Conservation (phyloP, 176 grass and related monocot species). For the Zoysia pacifica region DNA sequence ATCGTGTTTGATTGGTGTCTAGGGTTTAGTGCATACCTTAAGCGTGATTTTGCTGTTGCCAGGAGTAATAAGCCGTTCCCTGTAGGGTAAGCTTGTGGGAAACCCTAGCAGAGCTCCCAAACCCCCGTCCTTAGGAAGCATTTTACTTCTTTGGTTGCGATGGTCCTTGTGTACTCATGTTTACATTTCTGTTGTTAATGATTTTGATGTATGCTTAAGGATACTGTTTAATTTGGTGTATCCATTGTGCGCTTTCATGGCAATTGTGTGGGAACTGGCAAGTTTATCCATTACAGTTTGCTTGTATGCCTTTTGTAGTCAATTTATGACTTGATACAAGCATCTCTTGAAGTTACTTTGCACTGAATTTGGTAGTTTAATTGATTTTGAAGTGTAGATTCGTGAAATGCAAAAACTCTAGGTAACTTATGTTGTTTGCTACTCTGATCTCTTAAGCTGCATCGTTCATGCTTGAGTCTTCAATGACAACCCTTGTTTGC, state of each 20-base stretch:
- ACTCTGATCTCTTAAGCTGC: neutral
- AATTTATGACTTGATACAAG: neutral
- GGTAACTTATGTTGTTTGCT: neutral
- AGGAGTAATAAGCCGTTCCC: neutral
- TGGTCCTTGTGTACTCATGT: neutral
- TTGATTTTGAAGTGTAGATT: neutral
- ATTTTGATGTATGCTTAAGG: neutral
- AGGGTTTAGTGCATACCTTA: slow-evolving; percentile 9
- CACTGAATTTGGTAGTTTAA: neutral
- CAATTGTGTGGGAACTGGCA: neutral
- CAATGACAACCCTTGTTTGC: neutral
- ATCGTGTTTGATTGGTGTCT: neutral
- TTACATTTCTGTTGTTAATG: neutral
- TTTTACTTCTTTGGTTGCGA: neutral
- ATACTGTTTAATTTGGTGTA: neutral
- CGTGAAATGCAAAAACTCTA: neutral
- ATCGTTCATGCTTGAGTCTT: neutral
- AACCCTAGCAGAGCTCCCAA: slow-evolving; percentile 2
- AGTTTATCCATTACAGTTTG: neutral
- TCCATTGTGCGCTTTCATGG: neutral
- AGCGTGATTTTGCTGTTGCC: neutral
- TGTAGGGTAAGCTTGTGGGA: neutral
- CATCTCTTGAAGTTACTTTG: neutral
- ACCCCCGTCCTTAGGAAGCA: neutral
- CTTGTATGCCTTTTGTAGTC: neutral